Evolutionary conservation across 805 yeast genomes (phyloP), one percentile per base, ranked within the genome.

Genomic region (Phaffomyces antillensis): DNA sequence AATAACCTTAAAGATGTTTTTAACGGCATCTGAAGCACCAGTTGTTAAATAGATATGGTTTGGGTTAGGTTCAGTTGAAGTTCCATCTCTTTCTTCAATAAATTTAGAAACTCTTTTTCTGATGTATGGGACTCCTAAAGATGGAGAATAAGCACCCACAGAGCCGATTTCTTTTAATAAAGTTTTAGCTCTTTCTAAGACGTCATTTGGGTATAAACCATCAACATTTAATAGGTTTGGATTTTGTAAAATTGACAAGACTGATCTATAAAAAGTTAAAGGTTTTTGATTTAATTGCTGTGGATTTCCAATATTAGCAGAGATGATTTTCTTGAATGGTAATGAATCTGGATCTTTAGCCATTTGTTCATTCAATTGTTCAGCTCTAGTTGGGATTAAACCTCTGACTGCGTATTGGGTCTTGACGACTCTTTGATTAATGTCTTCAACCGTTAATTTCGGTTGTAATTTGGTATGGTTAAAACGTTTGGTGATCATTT

Each of bases 321-420:
- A 82, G 61, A 95, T 84, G 56, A 93, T 86, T 48, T 76, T 69
- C 37, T 75, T 66, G 60, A 89, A 93, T 1, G 96, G 95, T 52
- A 88, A 68, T 6, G 85, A 77, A 17, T 70, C 32, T 24, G 85
- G 81, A 35, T 76, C 70, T 36, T 67, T 61, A 11, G 63, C 61
- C 35, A 93, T 70, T 53, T 77, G 75, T 10, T 65, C 67, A 47
- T 81, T 73, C 47, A 93, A 68, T 59, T 88, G 86, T 56, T 91
- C 98, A 24, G 99, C 98, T 53, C 88, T 79, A 50, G 83, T 77
- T n/a, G 99, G 98, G 48, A 93, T 85, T 31, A 78, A 73, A 26
- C 99, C 99, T 58, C 99, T 75, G 25, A 93, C 99, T 5, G 99
- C 99, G 61, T 93, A 93, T 60, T 90, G 84, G 18, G 99, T 98